Evolutionary conservation across 306 rosid genomes (phyloP).

Genomic region (Lagenaria siceraria): DNA sequence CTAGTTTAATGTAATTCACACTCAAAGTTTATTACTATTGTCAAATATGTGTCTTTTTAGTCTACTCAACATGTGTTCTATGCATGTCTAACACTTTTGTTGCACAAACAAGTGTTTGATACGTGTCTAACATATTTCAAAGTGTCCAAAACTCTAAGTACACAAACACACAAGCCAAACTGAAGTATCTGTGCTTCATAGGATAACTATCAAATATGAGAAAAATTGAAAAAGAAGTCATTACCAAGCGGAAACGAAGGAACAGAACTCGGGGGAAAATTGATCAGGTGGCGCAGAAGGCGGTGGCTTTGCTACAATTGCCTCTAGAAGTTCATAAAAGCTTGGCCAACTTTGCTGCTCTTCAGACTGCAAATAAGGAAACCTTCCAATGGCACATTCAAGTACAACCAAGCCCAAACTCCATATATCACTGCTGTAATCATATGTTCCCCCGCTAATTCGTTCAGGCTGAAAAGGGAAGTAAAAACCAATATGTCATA

Average conservation of each 20-base stretch:
- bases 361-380: constrained; percentile 84
- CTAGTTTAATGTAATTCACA: too few relatives aligned
- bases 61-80: too few relatives aligned
- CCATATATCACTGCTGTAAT: constrained; percentile 94
- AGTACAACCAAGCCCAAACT: constrained; percentile 96
- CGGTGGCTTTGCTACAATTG: constrained; percentile 84
- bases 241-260: constrained; percentile 89
- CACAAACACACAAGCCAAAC: too few relatives aligned
- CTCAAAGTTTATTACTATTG: too few relatives aligned
- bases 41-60: too few relatives aligned
- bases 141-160: too few relatives aligned
- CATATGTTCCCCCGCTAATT: constrained; percentile 82
- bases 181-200: too few relatives aligned
- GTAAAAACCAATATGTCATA: constrained; percentile 2
- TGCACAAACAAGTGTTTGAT: too few relatives aligned
- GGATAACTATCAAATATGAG: background rate
- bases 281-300: constrained; percentile 92
- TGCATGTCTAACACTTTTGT: too few relatives aligned
- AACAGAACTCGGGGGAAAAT: constrained; percentile 93
- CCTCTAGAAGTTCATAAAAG: constrained; percentile 89
- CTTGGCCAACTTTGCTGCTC: constrained; percentile 86
- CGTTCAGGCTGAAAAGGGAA: constrained; percentile 73
- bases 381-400: constrained; percentile 92
- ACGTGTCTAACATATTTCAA: too few relatives aligned
- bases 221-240: background rate